Evolutionary conservation across 176 grass and related monocot genomes (phyloP).

Genomic region (Musa troglodytarum): DNA sequence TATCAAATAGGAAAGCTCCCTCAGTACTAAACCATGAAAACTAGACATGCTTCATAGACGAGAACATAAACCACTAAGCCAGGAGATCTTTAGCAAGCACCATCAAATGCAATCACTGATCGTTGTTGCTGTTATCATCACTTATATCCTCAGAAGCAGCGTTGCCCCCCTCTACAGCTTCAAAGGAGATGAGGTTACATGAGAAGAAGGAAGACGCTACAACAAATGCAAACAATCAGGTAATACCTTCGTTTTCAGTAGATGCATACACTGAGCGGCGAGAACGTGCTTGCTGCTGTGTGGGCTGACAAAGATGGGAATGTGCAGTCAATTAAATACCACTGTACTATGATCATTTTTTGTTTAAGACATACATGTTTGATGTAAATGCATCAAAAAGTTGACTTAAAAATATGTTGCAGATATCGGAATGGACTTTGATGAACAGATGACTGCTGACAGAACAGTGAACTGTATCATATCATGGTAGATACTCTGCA

Average conservation of each 20-base stretch:
- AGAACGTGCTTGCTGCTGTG: slow-evolving; percentile 13
- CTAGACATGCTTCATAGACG: background rate
- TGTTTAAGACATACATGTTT: background rate
- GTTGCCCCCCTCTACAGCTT: slow-evolving; percentile 35
- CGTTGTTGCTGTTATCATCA: slow-evolving; percentile 23
- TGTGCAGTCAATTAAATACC: background rate
- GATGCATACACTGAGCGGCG: slow-evolving; percentile 12
- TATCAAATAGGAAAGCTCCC: too few relatives aligned
- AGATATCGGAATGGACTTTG: background rate
- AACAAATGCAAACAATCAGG: too few relatives aligned
- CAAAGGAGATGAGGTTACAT: slow-evolving; percentile 7
- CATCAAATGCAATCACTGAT: slow-evolving; percentile 17
- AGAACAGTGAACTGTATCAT: background rate
- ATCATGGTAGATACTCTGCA: background rate
- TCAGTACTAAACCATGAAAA: too few relatives aligned
- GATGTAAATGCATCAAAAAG: background rate
- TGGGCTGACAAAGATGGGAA: background rate
- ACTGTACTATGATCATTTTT: background rate
- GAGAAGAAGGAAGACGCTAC: too few relatives aligned
- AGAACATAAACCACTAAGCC: background rate
- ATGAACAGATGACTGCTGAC: background rate
- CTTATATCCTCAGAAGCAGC: slow-evolving; percentile 43
- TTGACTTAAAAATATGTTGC: too few relatives aligned
- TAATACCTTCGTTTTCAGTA: slow-evolving; percentile 4
- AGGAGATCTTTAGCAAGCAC: background rate